phyloP scores from a whole-genome alignment of 140 eudicot genomes.

The Stevia rebaudiana region DNA sequence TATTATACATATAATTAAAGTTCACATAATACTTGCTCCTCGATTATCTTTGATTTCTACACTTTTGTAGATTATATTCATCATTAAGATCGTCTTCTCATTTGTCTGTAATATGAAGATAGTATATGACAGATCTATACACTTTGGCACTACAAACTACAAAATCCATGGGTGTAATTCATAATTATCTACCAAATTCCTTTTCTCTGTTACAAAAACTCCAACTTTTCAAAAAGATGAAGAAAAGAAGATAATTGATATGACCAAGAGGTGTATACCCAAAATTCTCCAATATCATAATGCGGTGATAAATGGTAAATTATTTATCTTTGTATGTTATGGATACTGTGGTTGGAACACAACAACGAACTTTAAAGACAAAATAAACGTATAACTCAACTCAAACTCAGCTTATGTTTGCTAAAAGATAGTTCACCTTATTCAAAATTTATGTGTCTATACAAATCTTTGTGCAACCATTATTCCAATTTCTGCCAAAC shows the following conservation, averaged over 20 bases:
- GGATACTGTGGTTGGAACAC: background rate
- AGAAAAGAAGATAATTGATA: background rate
- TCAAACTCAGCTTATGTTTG: background rate
- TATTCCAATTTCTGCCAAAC: background rate
- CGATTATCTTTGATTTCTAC: background rate
- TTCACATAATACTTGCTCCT: no score
- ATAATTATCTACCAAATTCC: background rate
- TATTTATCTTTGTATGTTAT: background rate
- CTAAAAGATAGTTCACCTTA: background rate
- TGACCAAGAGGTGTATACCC: background rate
- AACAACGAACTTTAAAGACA: background rate
- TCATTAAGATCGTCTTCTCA: no score
- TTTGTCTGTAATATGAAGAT: no score
- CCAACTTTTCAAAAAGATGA: background rate
- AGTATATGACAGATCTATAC: no score
- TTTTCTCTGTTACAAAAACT: background rate
- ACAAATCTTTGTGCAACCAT: background rate
- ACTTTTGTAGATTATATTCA: no score
- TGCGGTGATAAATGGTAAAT: background rate
- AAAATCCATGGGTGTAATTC: background rate
- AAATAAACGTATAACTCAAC: constrained; percentile 2
- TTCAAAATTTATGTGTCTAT: background rate
- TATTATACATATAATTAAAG: no score
- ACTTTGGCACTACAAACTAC: no score
- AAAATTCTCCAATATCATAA: background rate